These are phyloP conservation scores for Chaetoscypha palmicola DNA, from an alignment of 2,329 filamentous ascomycete species.

Conservation along the genomic window DNA sequence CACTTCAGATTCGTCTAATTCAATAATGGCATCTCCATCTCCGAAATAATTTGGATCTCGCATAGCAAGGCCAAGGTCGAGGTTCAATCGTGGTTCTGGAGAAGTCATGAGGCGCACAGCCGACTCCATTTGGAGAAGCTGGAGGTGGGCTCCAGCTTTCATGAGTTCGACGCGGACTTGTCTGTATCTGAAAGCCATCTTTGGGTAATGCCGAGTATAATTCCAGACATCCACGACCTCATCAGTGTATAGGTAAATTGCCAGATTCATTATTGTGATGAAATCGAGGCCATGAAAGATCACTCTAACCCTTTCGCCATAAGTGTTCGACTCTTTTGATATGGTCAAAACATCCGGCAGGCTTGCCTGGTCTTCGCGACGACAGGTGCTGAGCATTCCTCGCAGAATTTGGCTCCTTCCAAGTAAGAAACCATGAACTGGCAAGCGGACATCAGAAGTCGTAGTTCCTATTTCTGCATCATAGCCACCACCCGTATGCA, in stretches of 20 bases:
- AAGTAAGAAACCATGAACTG: conserved; percentile 76
- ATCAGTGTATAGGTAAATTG: conserved; percentile 77
- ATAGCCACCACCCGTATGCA: conserved; percentile 34
- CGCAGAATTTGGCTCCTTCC: conserved; percentile 65
- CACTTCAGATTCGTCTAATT: conserved; percentile 68
- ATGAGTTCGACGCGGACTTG: conserved; percentile 81
- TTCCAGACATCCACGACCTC: conserved; percentile 80
- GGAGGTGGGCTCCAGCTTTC: conserved; percentile 67
- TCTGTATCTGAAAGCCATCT: conserved; percentile 65
- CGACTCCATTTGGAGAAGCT: conserved; percentile 65
- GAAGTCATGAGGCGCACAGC: conserved; percentile 69
- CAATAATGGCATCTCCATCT: conserved; percentile 70
- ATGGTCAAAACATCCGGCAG: conserved; percentile 56
- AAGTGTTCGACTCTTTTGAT: conserved; percentile 36
- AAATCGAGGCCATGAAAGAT: conserved; percentile 67
- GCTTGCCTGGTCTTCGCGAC: conserved; percentile 45
- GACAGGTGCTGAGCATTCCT: conserved; percentile 51
- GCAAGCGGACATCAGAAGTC: conserved; percentile 64
- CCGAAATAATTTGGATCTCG: conserved; percentile 65
- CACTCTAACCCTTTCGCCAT: conserved; percentile 43
- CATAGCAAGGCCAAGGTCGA: conserved; percentile 65
- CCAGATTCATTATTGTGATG: conserved; percentile 70
- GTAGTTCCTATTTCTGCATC: conserved; percentile 43
- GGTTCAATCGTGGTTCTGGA: conserved; percentile 55
- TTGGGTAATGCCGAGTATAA: conserved; percentile 54